Evolutionary conservation across 257 asterid species (phyloP).

Genomic region (Henckelia pumila): DNA sequence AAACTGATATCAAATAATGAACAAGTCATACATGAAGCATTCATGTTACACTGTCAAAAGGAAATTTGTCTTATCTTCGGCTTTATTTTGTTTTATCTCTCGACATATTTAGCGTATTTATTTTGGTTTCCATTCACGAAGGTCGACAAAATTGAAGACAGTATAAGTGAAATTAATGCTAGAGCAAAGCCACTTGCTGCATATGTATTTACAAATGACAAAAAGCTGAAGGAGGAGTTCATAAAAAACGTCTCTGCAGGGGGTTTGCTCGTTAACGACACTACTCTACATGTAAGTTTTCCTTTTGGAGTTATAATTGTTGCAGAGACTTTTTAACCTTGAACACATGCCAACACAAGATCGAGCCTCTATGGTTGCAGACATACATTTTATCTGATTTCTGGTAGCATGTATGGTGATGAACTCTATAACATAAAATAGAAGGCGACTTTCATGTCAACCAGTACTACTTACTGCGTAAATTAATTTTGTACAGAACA

Average conservation of each 20-base stretch:
- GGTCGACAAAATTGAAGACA: constrained; percentile 69
- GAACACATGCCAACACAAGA: background rate
- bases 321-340: background rate
- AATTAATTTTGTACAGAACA: too few relatives aligned
- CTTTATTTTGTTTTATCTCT: constrained; percentile 15
- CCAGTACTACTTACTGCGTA: background rate
- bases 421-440: background rate
- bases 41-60: too few relatives aligned
- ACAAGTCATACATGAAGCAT: background rate
- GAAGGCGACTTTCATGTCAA: background rate
- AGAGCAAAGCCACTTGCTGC: constrained; percentile 94
- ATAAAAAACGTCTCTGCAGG: constrained; percentile 67
- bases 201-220: constrained; percentile 72
- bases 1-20: background rate
- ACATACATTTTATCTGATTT: background rate
- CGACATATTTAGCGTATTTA: constrained; percentile 2
- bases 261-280: constrained; percentile 65
- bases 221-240: constrained; percentile 69
- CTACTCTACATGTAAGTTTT: constrained; percentile 61
- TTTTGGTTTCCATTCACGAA: constrained; percentile 28
- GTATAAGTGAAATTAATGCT: constrained; percentile 50
- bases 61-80: background rate
- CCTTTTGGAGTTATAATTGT: constrained; percentile 6
- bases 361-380: background rate
- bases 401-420: background rate